Base-by-base conservation (phyloP, 225 moss, liverwort and hornwort genomes). In the Marchantia polymorpha region DNA sequence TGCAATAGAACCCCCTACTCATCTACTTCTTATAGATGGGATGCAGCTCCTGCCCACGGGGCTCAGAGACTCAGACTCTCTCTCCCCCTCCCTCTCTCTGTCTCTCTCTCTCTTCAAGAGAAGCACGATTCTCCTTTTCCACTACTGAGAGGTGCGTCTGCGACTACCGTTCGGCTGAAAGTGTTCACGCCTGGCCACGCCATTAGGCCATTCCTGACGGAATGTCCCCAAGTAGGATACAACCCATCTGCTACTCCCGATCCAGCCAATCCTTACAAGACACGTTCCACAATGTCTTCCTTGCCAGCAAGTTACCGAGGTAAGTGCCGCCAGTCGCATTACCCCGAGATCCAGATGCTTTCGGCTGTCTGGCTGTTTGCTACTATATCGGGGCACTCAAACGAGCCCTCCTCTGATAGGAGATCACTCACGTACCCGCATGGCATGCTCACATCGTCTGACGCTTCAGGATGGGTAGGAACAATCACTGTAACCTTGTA, bases 171-270 rank as follows among this genome's bases (percentile, higher is more conserved):
- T 53, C 49, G 50, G 26, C 9, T 9, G 6, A 48, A 48, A 0
- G 8, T 48, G 7, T 26, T 39, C 31, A 68, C 14, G 20, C 17
- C 17, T 49, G 17, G 49, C 50, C 48, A 39, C 20, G 46, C 13
- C 47, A 10, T 39, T 70, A 70, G 22, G 50, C 48, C 48, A 70
- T 52, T 12, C 14, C 52, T 53, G 73, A 69, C 73, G 53, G 73
- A 73, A 73, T 73, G 73, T 73, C 53, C 73, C 52, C 73, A 12
- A 27, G 26, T 23, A 53, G 73, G 73, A 53, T 51, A 73, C 73
- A 73, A 52, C 50, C 72, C 67, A 68, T 30, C 30, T 26, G 67
- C 16, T 25, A 63, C 63, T 12, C 27, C 67, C 15, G 7, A 6
- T 30, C 39, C 39, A 2, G 2, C 39, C 39, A 39, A 39, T 39